These are phyloP conservation scores for Lepiota brunneoincarnata DNA, from an alignment of 768 basidiomycete genomes.

Conservation along the genomic window DNA sequence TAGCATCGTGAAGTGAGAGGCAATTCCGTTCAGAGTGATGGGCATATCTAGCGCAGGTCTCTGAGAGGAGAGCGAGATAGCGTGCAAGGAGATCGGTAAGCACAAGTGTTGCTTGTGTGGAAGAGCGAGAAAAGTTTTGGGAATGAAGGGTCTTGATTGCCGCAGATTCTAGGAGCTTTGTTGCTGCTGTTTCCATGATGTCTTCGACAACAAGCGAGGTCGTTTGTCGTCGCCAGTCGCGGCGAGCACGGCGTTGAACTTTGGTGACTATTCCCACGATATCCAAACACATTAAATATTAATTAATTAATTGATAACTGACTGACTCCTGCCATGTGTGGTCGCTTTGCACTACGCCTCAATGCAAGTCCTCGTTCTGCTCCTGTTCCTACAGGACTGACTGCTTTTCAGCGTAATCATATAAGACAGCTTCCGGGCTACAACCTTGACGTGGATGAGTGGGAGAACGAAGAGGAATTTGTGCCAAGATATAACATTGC, in stretches of 20 bases:
- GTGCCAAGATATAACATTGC: conserved; percentile 79
- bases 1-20: conserved; percentile 57
- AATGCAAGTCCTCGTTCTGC: conserved; percentile 20
- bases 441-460: conserved; percentile 48
- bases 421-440: conserved; percentile 44
- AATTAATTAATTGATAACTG: background rate
- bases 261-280: conserved; percentile 18
- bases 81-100: conserved; percentile 76
- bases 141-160: conserved; percentile 73
- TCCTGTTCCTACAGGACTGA: conserved; percentile 7
- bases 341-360: conserved; percentile 56
- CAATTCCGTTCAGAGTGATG: conserved; percentile 68
- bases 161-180: conserved; percentile 65
- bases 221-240: conserved; percentile 20
- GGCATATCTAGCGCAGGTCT: conserved; percentile 70
- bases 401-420: conserved; percentile 27
- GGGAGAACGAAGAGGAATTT: conserved; percentile 60
- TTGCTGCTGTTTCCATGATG: conserved; percentile 51
- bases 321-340: conserved; percentile 47
- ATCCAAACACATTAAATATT: background rate
- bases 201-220: conserved; percentile 15
- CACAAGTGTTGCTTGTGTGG: conserved; percentile 65
- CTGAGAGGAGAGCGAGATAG: conserved; percentile 64
- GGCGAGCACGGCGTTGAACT: conserved; percentile 12
- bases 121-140: conserved; percentile 74